Evolutionary conservation across 441 rosid genomes (phyloP), one percentile per base, ranked within the genome.

Genomic region (Metrosideros polymorpha): DNA sequence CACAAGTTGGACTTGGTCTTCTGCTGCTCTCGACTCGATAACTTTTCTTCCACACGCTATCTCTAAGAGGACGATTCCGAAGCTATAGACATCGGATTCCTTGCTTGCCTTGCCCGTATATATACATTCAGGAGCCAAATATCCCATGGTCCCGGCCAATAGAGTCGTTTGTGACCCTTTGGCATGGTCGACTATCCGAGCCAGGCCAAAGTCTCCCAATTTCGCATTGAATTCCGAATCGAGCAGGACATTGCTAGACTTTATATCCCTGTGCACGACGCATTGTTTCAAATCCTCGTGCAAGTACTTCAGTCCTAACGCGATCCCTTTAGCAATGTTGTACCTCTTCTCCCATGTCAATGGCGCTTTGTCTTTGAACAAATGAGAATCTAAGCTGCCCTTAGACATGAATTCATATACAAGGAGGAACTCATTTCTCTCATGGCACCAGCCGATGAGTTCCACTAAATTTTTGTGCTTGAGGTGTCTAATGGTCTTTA

Each of bases 391-490:
- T 22, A 91, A 89, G 83, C 91, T 89, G 27, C 92, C 89, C 7
- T 90, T 90, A 12, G 89, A 82, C 91, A 89, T 89, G 89, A 85
- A 91, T 85, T 91, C 91, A 6, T 90, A 91, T 29, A 91, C 84
- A 1, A 90, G 82, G 12, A 92, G 86, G 7, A 63, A 32, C 3
- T 63, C 8, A 4, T 32, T 63, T 63, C 76, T 22, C 76, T 63
- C 43, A 2, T 63, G 76, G 32, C 76, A 63, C 43, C 43, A 63
- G 25, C 27, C 27, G 1, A 63, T 4, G 43, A 63, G 76, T 43
- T 63, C 76, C 43, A 63, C 76, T 5, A 63, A 32, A 63, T 63
- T 63, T 18, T 32, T 63, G 4, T 63, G 76, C 43, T 25, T 63
- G 7, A 63, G 43, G 32, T 63, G 43, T 63, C 76, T 63, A 32